Conservation (phyloP, 1,139 yeast genomes). For the Hansenula lynferdii region DNA sequence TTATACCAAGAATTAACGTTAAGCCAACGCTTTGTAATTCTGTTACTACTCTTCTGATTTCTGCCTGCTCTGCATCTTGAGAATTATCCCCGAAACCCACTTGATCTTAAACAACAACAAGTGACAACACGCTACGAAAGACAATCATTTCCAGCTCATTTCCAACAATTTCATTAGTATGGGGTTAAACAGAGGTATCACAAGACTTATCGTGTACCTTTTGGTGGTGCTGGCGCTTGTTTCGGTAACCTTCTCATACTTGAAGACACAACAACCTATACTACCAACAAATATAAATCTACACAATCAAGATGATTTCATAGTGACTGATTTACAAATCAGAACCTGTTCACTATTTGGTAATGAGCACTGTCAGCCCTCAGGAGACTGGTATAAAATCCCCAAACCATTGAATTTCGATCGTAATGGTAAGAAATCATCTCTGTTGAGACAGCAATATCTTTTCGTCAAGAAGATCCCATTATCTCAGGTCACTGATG, state of each 20-base stretch:
- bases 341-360: constrained; percentile 6
- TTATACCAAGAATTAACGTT: no score
- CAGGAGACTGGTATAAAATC: constrained; percentile 10
- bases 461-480: constrained; percentile 9
- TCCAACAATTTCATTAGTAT: background rate
- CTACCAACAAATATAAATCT: constrained; percentile 1
- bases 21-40: no score
- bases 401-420: constrained; percentile 9
- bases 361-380: constrained; percentile 4
- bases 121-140: no score
- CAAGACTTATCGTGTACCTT: background rate
- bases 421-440: constrained; percentile 5
- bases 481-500: background rate
- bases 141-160: no score
- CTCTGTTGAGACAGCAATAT: constrained; percentile 6
- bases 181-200: background rate
- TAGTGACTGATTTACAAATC: constrained; percentile 7
- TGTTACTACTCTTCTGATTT: no score
- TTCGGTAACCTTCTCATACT: background rate
- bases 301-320: constrained; percentile 3
- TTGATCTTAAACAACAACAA: background rate
- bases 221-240: background rate
- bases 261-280: background rate
- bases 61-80: no score
- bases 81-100: no score